Evolutionary conservation across 2,329 filamentous ascomycete genomes (phyloP).

Genomic region (Ascochyta pisi): DNA sequence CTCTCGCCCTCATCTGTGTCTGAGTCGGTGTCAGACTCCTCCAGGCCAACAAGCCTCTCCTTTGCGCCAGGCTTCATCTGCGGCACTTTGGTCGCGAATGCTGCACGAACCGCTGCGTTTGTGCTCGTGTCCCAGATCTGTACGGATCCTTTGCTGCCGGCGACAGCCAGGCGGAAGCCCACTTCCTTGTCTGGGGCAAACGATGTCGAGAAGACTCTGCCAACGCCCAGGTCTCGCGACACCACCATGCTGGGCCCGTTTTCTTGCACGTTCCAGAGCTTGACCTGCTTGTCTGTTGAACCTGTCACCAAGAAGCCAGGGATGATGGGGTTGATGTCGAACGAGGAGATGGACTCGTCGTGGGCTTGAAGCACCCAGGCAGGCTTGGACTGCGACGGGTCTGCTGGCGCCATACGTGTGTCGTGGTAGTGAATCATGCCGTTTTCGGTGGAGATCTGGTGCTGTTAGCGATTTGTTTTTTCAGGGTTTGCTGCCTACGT

Average conservation of each 20-base stretch:
- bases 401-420: conserved; percentile 74
- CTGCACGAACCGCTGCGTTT: conserved; percentile 82
- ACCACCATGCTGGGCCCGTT: conserved; percentile 89
- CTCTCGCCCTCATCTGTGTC: conserved; percentile 60
- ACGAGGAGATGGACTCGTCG: conserved; percentile 87
- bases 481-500: conserved; percentile 22
- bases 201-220: conserved; percentile 88
- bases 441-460: conserved; percentile 76
- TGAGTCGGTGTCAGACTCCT: conserved; percentile 69
- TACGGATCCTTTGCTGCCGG: conserved; percentile 90
- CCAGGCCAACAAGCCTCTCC: conserved; percentile 80
- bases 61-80: conserved; percentile 66
- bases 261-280: conserved; percentile 90
- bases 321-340: conserved; percentile 88
- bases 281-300: conserved; percentile 92
- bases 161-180: conserved; percentile 89
- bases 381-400: conserved; percentile 77
- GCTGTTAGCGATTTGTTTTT: conserved; percentile 23
- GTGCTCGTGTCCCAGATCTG: conserved; percentile 98
- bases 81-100: conserved; percentile 77
- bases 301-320: conserved; percentile 94
- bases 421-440: conserved; percentile 95
- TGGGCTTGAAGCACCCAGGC: conserved; percentile 96
- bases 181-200: conserved; percentile 93
- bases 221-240: conserved; percentile 88